Evolutionary conservation across 139 green algal genomes (phyloP), one percentile per base, ranked within the genome.

Genomic region (Zygnema cylindricum): DNA sequence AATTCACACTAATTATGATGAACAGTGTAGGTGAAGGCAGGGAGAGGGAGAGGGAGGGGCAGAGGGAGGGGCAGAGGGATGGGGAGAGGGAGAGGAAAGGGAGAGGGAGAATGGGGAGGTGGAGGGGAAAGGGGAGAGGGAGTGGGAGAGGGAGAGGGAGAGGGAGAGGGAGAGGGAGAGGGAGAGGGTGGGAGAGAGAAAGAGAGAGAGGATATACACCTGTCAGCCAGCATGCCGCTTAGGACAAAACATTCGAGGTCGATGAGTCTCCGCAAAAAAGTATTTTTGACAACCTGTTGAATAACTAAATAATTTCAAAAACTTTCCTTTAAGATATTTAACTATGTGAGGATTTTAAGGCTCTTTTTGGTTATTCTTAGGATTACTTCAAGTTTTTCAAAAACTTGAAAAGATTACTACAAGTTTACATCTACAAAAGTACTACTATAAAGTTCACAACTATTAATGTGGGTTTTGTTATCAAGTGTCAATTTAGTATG

Each of bases 201-300:
- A 87, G 81, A 87, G 81, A 82, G 71, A 16, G 7, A 43, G 3
- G 7, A 2, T 30, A 43, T 11, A 1, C 23, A 89, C 84, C 84
- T 84, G 69, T 89, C 83, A 49, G 90, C 81, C 11, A 90, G 76
- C 85, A 93, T 82, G 49, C 92, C 90, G 43, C 77, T 94, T 69
- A 96, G 91, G 81, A 96, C 94, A 90, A 96, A 96, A 87, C 94
- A 96, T 91, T 98, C 95, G 49, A 98, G 91, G 90, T 98, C 94
- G 33, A 96, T 88, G 36, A 97, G 89, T 0, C 89, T 86, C 30
- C 91, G 55, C 69, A 96, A 87, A 91, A 94, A 95, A 30, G 90
- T 89, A 92, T 98, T 84, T 0, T 88, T 94, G 0, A 98, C 94
- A 33, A 93, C 79, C 55, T 89, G 75, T 38, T 16, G 49, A 63